Base-by-base conservation (phyloP, 352 stramenopile genomes). In the Globisporangium ultimum region DNA sequence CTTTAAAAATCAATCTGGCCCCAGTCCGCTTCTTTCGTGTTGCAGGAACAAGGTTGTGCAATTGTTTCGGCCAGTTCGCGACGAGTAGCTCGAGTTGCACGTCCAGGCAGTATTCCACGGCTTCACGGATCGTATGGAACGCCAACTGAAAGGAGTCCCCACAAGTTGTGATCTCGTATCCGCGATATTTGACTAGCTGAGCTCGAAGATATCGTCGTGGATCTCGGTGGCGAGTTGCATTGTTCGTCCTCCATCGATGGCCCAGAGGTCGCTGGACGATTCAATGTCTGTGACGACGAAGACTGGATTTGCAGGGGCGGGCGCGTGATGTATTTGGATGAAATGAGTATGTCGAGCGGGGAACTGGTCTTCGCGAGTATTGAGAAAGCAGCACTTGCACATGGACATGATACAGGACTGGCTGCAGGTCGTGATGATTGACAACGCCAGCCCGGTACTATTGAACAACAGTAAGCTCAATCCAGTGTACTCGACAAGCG, bases 131-230 rank as follows among this genome's bases (percentile, higher is more conserved):
- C 11, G 70, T 82, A 53, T 87, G 77, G 53, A 87, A 87, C 20
- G 77, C 77, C n/a, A 87, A 57, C 54, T 87, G 77, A 42, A 87
- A 87, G 12, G 77, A 64, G 36, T 87, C 77, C 0, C 77, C 77
- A 21, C 64, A 67, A 13, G 77, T 87, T 13, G 77, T 87, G 53
- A 87, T 85, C 54, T 87, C 77, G 42, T 87, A 87, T 17, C 76
- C 76, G 64, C 72, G 62, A 51, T 87, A 77, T 48, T 80, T 83
- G 55, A 78, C 72, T 28, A 87, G 58, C 1, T 67, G 71, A 11
- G 73, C 59, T n/a, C 68, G 72, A 18, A 88, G 15, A 88, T 78
- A 36, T 80, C 74, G 38, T 86, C 78, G 56, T 88, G 78, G 15
- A 84, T 72, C 48, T 82, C 72, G 14, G 70, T 82, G 6, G 75